These are phyloP conservation scores for Zhuliangozyma blackwelliae DNA, from an alignment of 1,139 yeast species.

Conservation along the genomic window DNA sequence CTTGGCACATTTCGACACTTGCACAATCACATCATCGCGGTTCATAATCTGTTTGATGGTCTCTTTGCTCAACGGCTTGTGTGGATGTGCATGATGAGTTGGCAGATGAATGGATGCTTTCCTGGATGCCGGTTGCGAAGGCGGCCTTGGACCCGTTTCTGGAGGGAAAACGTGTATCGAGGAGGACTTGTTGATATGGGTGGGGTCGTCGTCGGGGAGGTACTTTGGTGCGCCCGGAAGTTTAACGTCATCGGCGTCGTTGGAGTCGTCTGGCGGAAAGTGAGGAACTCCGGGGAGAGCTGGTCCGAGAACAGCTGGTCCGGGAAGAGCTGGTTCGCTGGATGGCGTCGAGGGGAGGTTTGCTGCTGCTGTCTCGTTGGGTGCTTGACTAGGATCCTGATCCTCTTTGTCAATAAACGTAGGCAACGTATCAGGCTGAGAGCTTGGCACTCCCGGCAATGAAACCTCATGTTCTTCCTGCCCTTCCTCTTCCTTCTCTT, in stretches of 20 bases:
- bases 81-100: conserved; percentile 2
- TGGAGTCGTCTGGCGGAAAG: conserved; percentile 26
- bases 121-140: conserved; percentile 2
- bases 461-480: conserved; percentile 2
- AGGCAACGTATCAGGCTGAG: conserved; percentile 11
- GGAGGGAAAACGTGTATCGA: conserved; percentile 38
- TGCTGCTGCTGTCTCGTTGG: neutral
- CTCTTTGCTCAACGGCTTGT: conserved; percentile 31
- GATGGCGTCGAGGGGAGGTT: no score
- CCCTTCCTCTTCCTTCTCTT: conserved; percentile 1
- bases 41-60: conserved; percentile 50
- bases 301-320: conserved; percentile 1
- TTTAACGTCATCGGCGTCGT: conserved; percentile 18
- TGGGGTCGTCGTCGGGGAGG: conserved; percentile 38
- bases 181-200: conserved; percentile 35
- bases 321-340: conserved; percentile 1
- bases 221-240: conserved; percentile 44
- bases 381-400: conserved; percentile 1
- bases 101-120: conserved; percentile 3
- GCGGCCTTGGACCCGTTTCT: conserved; percentile 4
- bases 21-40: conserved; percentile 56
- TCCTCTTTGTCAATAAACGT: conserved; percentile 10
- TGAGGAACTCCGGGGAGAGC: conserved; percentile 30
- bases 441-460: conserved; percentile 12
- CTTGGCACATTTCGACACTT: conserved; percentile 81